Percentiles rank a stretch among this genome's conserved stretches.
Conservation (phyloP, 2,329 filamentous ascomycete species). For the Pseudogymnoascus sp. region DNA sequence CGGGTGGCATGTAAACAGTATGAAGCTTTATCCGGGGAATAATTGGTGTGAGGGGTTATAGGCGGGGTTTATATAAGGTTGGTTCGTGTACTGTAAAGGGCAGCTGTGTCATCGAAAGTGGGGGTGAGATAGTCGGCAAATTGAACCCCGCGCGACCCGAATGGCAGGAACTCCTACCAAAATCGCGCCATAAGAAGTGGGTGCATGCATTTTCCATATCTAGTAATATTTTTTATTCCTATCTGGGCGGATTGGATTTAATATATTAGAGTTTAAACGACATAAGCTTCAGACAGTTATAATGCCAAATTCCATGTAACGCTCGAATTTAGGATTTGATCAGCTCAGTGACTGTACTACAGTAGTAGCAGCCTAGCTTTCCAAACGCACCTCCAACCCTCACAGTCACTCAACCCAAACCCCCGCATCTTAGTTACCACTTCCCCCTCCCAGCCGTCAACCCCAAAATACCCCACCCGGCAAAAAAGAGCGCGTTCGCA, state of each 20-base stretch:
- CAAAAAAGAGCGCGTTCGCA: neutral
- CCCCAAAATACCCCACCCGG: neutral
- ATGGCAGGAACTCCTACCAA: neutral
- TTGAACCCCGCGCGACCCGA: neutral
- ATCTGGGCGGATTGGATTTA: neutral
- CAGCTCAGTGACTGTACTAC: too few relatives aligned
- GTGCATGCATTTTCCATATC: neutral
- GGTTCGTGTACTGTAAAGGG: neutral
- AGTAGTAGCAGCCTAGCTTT: too few relatives aligned
- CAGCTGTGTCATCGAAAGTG: neutral
- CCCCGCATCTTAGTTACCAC: neutral
- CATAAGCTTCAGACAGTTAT: too few relatives aligned
- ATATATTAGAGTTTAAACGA: neutral
- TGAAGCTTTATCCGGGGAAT: neutral
- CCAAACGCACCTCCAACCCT: too few relatives aligned
- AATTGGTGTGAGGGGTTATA: neutral
- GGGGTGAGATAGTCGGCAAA: neutral
- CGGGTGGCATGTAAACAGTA: neutral
- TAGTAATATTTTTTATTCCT: neutral
- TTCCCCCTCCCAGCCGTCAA: neutral
- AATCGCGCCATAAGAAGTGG: neutral
- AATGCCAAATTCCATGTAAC: too few relatives aligned
- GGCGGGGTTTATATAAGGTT: conserved; percentile 1
- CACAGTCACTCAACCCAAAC: neutral
- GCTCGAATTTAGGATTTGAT: too few relatives aligned